Evolutionary conservation across 164 flowering plant genomes (phyloP).

Genomic region (Umbellularia californica): DNA sequence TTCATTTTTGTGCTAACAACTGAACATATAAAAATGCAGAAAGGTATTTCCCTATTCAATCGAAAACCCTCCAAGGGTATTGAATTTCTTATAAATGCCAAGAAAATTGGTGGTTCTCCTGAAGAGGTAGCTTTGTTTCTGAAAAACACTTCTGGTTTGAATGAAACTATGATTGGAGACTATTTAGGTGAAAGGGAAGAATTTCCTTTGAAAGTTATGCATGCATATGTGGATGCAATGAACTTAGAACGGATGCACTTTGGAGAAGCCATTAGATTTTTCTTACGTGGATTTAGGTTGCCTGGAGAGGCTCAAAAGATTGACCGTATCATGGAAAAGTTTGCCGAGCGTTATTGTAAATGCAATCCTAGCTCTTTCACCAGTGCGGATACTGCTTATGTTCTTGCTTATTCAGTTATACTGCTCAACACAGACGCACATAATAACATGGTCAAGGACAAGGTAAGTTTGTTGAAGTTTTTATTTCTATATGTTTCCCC

Average conservation of each 20-base stretch:
- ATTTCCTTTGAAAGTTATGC: slow-evolving; percentile 90
- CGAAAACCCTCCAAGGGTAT: slow-evolving; percentile 96
- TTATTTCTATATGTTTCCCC: neutral
- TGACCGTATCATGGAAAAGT: slow-evolving; percentile 98
- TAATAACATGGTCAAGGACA: slow-evolving; percentile 92
- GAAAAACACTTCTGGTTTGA: slow-evolving; percentile 66
- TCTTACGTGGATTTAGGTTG: slow-evolving; percentile 84
- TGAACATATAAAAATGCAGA: slow-evolving; percentile 54
- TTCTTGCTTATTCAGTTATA: slow-evolving; percentile 99
- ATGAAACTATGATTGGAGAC: slow-evolving; percentile 87
- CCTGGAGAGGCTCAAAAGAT: slow-evolving; percentile 99
- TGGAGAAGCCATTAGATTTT: slow-evolving; percentile 92
- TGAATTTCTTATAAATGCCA: slow-evolving; percentile 73
- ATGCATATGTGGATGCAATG: slow-evolving; percentile 96
- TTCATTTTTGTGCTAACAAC: slow-evolving; percentile 17
- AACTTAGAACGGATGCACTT: slow-evolving; percentile 80
- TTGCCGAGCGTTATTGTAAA: slow-evolving; percentile 98
- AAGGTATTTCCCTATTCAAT: slow-evolving; percentile 87
- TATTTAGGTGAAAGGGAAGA: slow-evolving; percentile 98
- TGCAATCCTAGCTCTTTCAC: slow-evolving; percentile 87
- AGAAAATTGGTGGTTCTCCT: slow-evolving; percentile 79
- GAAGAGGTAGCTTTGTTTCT: slow-evolving; percentile 82
- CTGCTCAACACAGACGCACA: slow-evolving; percentile 99
- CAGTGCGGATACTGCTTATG: slow-evolving; percentile 98
- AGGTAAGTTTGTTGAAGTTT: slow-evolving; percentile 49